These are phyloP conservation scores for Neurospora sp. DNA, from an alignment of 2,329 filamentous ascomycete species.

Conservation along the genomic window DNA sequence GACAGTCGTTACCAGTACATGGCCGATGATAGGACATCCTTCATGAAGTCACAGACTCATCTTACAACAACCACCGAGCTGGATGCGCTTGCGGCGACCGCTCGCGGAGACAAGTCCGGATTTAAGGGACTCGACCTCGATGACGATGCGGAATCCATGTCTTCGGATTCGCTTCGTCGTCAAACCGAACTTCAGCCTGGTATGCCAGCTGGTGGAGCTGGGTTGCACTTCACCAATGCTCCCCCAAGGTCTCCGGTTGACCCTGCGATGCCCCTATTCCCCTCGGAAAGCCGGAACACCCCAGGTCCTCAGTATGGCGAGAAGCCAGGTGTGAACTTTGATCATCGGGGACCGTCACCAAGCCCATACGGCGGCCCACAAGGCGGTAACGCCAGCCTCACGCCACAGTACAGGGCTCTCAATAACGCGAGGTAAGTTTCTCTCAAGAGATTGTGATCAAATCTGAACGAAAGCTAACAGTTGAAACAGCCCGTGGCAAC, in stretches of 20 bases:
- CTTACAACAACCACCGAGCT: conserved; percentile 63
- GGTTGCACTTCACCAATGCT: conserved; percentile 19
- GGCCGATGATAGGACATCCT: conserved; percentile 79
- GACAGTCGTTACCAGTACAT: conserved; percentile 83
- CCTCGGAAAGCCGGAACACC: conserved; percentile 24
- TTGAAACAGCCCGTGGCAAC: conserved; percentile 41
- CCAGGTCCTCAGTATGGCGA: conserved; percentile 7
- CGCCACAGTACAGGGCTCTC: neutral
- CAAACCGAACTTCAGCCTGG: conserved; percentile 24
- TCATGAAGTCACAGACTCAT: conserved; percentile 80
- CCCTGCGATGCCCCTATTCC: conserved; percentile 42
- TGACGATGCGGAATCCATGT: conserved; percentile 62
- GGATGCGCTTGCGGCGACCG: conserved; percentile 73
- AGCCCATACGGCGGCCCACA: conserved; percentile 23
- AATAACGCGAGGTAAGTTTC: conserved; percentile 29
- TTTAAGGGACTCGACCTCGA: conserved; percentile 57
- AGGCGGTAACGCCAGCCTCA: conserved; percentile 16
- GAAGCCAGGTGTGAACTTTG: conserved; percentile 11
- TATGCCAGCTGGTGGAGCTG: conserved; percentile 12
- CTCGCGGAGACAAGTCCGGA: conserved; percentile 59
- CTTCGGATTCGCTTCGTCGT: conserved; percentile 44
- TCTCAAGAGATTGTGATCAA: neutral
- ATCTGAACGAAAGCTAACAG: conserved; percentile 12
- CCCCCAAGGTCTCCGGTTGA: conserved; percentile 36
- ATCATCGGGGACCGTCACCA: conserved; percentile 17